These are phyloP conservation scores for Chrysopogon serrulatus DNA, from an alignment of 176 grass and related monocot species.

Conservation along the genomic window DNA sequence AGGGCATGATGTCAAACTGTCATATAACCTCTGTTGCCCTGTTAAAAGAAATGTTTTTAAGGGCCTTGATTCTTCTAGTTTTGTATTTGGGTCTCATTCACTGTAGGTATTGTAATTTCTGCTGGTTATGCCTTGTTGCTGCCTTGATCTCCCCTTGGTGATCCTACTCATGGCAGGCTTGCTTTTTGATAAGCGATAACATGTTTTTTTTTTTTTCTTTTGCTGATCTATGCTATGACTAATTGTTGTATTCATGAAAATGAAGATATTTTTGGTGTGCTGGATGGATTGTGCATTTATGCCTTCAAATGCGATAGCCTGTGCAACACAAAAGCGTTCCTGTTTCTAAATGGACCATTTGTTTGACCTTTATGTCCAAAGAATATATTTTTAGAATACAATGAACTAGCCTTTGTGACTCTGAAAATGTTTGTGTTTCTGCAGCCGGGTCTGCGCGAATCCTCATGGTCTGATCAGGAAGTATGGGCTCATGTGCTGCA, in stretches of 20 bases:
- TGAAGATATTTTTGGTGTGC: background rate
- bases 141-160: too few species aligned
- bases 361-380: background rate
- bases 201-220: too few species aligned
- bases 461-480: constrained; percentile 90
- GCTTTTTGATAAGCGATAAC: background rate
- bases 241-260: too few species aligned
- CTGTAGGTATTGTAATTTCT: background rate
- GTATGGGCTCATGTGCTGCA: constrained; percentile 96
- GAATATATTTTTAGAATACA: background rate
- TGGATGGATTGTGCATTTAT: background rate
- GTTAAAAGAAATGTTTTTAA: background rate
- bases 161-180: background rate
- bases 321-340: background rate
- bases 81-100: too few species aligned
- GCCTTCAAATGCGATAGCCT: too few species aligned
- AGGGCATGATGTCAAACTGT: background rate
- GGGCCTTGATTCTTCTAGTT: background rate
- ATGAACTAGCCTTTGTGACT: background rate
- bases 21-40: background rate
- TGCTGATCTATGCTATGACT: background rate
- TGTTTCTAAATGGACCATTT: background rate
- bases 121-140: background rate
- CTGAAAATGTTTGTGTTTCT: background rate
- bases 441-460: constrained; percentile 77